phyloP scores from a whole-genome alignment of 208 protist species.

The Trypanosoma brucei region DNA sequence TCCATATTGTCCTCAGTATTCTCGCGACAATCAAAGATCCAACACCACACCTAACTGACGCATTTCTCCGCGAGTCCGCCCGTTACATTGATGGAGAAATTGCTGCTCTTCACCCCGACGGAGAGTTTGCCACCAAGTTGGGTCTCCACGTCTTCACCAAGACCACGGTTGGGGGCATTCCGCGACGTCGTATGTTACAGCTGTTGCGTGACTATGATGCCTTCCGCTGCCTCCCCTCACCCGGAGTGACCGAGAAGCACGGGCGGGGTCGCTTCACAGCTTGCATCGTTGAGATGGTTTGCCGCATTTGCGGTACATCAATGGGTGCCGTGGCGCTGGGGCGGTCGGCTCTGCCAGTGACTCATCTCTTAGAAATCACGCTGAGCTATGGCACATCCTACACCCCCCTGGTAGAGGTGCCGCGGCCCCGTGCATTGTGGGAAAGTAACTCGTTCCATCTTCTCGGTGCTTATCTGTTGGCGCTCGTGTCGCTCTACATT shows the following conservation, averaged over 20 bases:
- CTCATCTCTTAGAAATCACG: constrained; percentile 29
- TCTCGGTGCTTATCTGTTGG: constrained; percentile 54
- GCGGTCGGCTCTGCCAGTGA: constrained; percentile 42
- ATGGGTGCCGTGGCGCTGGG: constrained; percentile 59
- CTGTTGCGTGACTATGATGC: constrained; percentile 53
- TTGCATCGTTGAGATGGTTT: constrained; percentile 64
- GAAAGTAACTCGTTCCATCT: constrained; percentile 33
- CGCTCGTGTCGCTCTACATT: constrained; percentile 62
- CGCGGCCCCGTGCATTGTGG: neutral
- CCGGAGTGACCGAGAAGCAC: constrained; percentile 18
- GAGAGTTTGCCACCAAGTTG: constrained; percentile 55
- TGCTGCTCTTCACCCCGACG: constrained; percentile 40
- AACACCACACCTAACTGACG: constrained; percentile 48
- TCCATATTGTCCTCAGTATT: constrained; percentile 59
- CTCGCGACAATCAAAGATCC: constrained; percentile 49
- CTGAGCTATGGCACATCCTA: constrained; percentile 19
- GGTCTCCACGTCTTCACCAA: constrained; percentile 53
- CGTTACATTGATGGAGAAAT: constrained; percentile 40
- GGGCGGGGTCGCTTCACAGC: constrained; percentile 49
- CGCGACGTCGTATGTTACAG: constrained; percentile 66
- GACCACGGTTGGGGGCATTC: constrained; percentile 32
- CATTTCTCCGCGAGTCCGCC: constrained; percentile 39
- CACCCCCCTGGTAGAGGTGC: constrained; percentile 13
- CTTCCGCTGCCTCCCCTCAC: constrained; percentile 32
- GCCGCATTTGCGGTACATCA: constrained; percentile 52